Conservation (phyloP, 768 basidiomycete species). For the Auricularia sp. region DNA sequence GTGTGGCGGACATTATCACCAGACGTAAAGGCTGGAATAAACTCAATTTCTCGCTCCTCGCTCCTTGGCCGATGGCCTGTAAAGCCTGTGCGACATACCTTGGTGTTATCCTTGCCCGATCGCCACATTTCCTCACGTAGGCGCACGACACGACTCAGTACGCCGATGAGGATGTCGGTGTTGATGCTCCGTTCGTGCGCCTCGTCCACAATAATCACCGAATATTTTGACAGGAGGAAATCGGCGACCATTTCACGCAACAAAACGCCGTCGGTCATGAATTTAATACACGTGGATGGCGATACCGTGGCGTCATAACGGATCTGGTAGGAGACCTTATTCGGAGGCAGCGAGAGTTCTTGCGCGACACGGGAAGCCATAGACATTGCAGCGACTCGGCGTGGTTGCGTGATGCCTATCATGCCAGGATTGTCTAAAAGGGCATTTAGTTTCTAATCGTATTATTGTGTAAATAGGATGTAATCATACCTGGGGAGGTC, state of each 20-base stretch:
- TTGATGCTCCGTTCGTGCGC: conserved; percentile 98
- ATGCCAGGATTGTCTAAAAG: conserved; percentile 86
- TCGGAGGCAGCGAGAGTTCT: conserved; percentile 77
- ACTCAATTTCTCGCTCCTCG: neutral
- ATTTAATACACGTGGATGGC: conserved; percentile 86
- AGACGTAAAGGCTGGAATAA: conserved; percentile 69
- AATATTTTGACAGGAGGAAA: conserved; percentile 89
- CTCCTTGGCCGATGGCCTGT: too few species aligned
- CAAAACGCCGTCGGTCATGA: conserved; percentile 98
- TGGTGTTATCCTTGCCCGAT: conserved; percentile 57
- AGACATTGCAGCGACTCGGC: conserved; percentile 94
- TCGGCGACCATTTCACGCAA: conserved; percentile 87
- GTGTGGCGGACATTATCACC: conserved; percentile 97
- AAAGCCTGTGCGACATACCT: conserved; percentile 32
- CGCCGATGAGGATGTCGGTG: conserved; percentile 94
- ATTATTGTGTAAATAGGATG: too few species aligned
- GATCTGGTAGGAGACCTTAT: conserved; percentile 90
- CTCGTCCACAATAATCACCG: conserved; percentile 92
- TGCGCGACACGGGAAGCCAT: conserved; percentile 90
- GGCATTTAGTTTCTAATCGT: too few species aligned
- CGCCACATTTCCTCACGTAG: conserved; percentile 86
- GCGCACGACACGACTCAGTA: conserved; percentile 86
- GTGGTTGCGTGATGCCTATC: conserved; percentile 95
- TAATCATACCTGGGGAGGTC: conserved; percentile 41
- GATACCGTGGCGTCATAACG: conserved; percentile 94